These are phyloP conservation scores for Metschnikowia similis DNA, from an alignment of 805 yeast species.

Conservation along the genomic window DNA sequence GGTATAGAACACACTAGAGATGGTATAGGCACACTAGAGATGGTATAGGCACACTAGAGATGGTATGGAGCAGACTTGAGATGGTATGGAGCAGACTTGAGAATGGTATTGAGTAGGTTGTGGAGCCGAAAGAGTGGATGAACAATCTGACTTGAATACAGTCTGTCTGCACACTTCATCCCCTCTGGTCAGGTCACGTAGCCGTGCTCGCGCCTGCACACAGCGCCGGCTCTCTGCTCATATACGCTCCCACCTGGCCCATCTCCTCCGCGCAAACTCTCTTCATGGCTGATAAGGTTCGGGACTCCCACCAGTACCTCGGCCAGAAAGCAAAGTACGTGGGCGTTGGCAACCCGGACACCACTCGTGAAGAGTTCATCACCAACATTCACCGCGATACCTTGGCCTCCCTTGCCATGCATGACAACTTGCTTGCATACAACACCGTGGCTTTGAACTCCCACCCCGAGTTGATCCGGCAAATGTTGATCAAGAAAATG, in stretches of 20 bases:
- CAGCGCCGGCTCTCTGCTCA: no score
- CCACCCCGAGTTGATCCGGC: slow-evolving; percentile 26
- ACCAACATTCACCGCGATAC: slow-evolving; percentile 65
- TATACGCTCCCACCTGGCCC: not conserved
- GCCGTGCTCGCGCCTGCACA: no score
- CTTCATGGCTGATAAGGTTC: slow-evolving; percentile 57
- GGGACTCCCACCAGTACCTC: slow-evolving; percentile 55
- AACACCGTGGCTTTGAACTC: slow-evolving; percentile 50
- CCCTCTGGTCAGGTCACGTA: no score
- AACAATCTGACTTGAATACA: no score
- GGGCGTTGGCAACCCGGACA: slow-evolving; percentile 74
- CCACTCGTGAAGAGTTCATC: slow-evolving; percentile 65
- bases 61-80: no score
- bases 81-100: no score
- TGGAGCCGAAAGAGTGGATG: no score
- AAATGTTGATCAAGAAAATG: slow-evolving; percentile 33
- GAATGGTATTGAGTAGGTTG: no score
- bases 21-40: no score
- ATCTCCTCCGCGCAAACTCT: not conserved
- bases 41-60: no score
- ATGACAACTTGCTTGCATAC: slow-evolving; percentile 50
- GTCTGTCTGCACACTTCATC: no score
- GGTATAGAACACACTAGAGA: no score
- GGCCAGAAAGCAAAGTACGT: slow-evolving; percentile 57
- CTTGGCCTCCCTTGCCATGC: slow-evolving; percentile 57